Base-by-base conservation (phyloP, 1,284 basidiomycete species). In the Malassezia arunalokei region DNA sequence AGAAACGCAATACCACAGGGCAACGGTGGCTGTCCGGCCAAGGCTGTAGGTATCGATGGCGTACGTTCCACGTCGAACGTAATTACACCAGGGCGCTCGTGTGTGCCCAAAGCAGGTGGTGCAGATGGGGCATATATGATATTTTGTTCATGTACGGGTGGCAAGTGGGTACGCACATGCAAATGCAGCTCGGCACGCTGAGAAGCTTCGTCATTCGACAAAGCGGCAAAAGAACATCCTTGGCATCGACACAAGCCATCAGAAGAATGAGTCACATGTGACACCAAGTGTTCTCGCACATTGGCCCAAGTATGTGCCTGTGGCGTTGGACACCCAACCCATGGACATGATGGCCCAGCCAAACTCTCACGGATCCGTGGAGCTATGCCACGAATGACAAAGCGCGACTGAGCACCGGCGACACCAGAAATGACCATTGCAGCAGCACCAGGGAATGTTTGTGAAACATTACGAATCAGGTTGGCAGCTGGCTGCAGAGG, bases 401-500 rank as follows among this genome's bases (percentile, higher is more conserved):
- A 91, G 35, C 81, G 78, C 37, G 62, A 59, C 60, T 65, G 64
- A 1, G 43, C 45, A 3, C 81, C 82, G 3, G 81, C 78, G 6
- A 80, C 79, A 0, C 80, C 82, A 17, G 79, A 80, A 11, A 86
- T 76, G 15, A 88, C 85, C 83, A 87, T 86, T 1, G 87, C 86
- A 59, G 83, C 80, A 0, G 86, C 86, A 48, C 81, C 78, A 7
- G 85, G 82, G 60, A 87, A 89, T 17, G 87, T 82, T 14, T 80
- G 75, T 49, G 80, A 84, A 49, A 87, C 84, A 56, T 83, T 84
- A 68, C 88, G 87, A 68, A 91, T 91, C 41, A 90, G 83, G 41
- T 90, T 87, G 3, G 85, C 83, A 0, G 87, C 87, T 1, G 81
- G 81, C 15, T 86, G 80, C 46, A 85, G 76, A 40, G 77, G 76